Evolutionary conservation across 2,329 filamentous ascomycete genomes (phyloP).

Genomic region (Aureobasidium subglaciale): DNA sequence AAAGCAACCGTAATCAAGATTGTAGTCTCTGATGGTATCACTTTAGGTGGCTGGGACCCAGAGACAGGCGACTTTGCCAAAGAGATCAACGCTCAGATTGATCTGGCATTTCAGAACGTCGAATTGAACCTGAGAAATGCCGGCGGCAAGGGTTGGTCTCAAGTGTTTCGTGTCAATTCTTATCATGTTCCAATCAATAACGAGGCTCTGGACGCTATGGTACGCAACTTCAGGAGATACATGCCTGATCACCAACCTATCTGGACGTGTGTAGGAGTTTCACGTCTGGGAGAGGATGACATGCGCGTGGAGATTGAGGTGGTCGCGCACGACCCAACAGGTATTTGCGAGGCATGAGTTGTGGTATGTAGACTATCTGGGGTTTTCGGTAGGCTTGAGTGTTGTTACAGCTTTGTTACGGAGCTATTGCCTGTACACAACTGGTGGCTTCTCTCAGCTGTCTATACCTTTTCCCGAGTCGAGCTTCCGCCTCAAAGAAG

Average conservation of each 20-base stretch:
- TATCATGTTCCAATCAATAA: slow-evolving; percentile 22
- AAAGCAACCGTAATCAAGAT: neutral
- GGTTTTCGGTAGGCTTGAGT: no score
- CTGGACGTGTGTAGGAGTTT: slow-evolving; percentile 49
- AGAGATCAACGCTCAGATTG: slow-evolving; percentile 28
- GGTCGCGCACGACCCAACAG: no score
- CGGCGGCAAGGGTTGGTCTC: slow-evolving; percentile 50
- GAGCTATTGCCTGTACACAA: no score
- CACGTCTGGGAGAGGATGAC: slow-evolving; percentile 38
- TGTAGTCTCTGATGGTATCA: neutral
- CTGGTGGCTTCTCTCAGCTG: no score
- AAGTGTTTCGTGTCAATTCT: slow-evolving; percentile 38
- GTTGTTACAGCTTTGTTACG: no score
- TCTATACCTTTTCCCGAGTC: no score
- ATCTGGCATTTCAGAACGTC: slow-evolving; percentile 50
- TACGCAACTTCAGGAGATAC: slow-evolving; percentile 43
- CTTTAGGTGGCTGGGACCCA: slow-evolving; percentile 31
- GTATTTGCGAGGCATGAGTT: no score
- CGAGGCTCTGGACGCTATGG: slow-evolving; percentile 34
- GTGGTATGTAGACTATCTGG: no score
- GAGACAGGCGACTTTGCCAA: slow-evolving; percentile 18
- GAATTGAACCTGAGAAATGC: slow-evolving; percentile 45
- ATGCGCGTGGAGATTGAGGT: slow-evolving; percentile 58
- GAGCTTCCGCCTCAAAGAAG: no score
- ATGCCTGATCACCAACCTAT: slow-evolving; percentile 48